phyloP scores from a whole-genome alignment of 202 grass and related monocot genomes.

The Saccharum hybrid region DNA sequence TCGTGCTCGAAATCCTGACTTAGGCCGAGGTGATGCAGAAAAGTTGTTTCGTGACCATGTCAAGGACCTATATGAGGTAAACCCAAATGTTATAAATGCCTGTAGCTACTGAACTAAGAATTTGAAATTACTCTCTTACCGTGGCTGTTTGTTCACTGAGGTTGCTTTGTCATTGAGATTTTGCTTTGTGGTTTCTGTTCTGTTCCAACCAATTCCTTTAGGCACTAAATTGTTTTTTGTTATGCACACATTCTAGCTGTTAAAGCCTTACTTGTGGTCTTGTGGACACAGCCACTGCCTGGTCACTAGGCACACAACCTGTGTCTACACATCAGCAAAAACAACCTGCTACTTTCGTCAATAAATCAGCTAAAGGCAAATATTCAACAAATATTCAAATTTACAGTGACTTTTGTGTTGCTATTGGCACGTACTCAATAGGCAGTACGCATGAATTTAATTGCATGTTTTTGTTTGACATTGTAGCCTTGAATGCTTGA shows the following conservation, averaged over 20 bases:
- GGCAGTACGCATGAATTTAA: neutral
- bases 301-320: neutral
- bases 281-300: neutral
- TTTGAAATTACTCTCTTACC: slow-evolving; percentile 33
- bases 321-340: neutral
- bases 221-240: neutral
- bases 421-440: neutral
- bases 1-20: slow-evolving; percentile 80
- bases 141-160: slow-evolving; percentile 1
- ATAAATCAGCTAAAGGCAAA: neutral
- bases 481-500: neutral
- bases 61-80: slow-evolving; percentile 92
- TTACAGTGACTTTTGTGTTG: neutral
- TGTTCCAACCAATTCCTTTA: slow-evolving; percentile 25
- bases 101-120: slow-evolving; percentile 9
- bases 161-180: neutral
- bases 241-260: neutral
- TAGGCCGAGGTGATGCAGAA: slow-evolving; percentile 73
- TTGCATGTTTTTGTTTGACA: slow-evolving; percentile 29
- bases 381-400: slow-evolving; percentile 35
- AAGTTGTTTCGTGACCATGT: slow-evolving; percentile 92
- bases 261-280: neutral
- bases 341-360: neutral
- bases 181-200: slow-evolving; percentile 25
- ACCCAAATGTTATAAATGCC: slow-evolving; percentile 21